phyloP scores from a whole-genome alignment of 2,329 filamentous ascomycete genomes.

The Xylariaceae sp. region DNA sequence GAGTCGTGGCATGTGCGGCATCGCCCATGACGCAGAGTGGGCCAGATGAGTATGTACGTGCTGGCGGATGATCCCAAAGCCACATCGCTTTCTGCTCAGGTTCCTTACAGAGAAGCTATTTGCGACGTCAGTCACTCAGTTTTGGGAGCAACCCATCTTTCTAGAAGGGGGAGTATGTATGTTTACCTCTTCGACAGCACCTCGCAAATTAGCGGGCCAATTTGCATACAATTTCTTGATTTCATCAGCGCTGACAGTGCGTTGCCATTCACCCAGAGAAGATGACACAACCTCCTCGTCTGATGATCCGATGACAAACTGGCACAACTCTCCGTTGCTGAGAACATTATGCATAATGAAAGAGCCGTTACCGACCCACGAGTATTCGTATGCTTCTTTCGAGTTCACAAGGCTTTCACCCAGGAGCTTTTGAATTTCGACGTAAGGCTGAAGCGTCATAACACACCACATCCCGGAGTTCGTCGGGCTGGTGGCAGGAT shows the following conservation, averaged over 20 bases:
- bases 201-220: conserved; percentile 19
- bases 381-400: conserved; percentile 22
- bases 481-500: conserved; percentile 17
- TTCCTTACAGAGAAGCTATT: conserved; percentile 20
- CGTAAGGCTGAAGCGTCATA: conserved; percentile 21
- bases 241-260: conserved; percentile 15
- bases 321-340: conserved; percentile 20
- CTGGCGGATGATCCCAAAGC: conserved; percentile 23
- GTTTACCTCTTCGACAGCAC: conserved; percentile 23
- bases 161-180: too few species aligned
- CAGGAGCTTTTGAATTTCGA: conserved; percentile 15
- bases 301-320: conserved; percentile 17
- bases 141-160: not conserved
- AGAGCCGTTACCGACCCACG: conserved; percentile 17
- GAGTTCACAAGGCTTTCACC: conserved; percentile 14
- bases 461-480: conserved; percentile 21
- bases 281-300: conserved; percentile 12
- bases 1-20: conserved; percentile 18
- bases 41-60: conserved; percentile 18
- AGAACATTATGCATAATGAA: conserved; percentile 19
- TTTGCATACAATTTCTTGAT: conserved; percentile 17
- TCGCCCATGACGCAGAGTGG: conserved; percentile 19
- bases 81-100: conserved; percentile 20
- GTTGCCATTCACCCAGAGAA: conserved; percentile 19
- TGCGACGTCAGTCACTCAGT: not conserved